Conservation (phyloP, 2,329 filamentous ascomycete genomes). For the Neoarthrinium moseri region DNA sequence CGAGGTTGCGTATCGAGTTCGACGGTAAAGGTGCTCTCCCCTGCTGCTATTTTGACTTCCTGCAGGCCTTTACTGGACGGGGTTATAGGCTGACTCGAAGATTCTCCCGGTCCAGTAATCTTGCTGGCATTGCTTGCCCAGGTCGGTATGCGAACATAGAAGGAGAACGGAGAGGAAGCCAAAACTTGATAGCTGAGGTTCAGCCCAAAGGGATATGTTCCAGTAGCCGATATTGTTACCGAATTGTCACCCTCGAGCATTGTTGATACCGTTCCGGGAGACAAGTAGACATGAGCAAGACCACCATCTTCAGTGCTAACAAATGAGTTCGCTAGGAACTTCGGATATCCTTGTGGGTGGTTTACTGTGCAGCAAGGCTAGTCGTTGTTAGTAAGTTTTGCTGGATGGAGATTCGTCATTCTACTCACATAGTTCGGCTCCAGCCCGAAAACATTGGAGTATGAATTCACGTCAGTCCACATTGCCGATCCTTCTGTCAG, state of each 20-base stretch:
- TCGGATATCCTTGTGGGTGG: constrained; percentile 54
- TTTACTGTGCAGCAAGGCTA: constrained; percentile 56
- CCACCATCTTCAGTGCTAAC: constrained; percentile 41
- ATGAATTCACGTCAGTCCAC: constrained; percentile 45
- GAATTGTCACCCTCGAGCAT: constrained; percentile 30
- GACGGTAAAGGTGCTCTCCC: constrained; percentile 19
- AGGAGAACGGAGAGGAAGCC: constrained; percentile 24
- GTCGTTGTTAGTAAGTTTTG: background rate
- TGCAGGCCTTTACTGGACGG: constrained; percentile 18
- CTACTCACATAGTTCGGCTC: constrained; percentile 43
- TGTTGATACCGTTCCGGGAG: constrained; percentile 40
- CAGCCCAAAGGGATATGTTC: constrained; percentile 42
- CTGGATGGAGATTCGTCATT: background rate
- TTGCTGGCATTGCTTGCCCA: constrained; percentile 26
- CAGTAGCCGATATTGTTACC: constrained; percentile 42
- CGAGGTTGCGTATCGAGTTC: constrained; percentile 24
- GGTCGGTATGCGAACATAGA: constrained; percentile 30
- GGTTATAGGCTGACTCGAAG: constrained; percentile 12
- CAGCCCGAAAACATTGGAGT: constrained; percentile 47
- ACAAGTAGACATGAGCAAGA: constrained; percentile 51
- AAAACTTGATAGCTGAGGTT: constrained; percentile 27
- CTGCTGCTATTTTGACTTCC: constrained; percentile 19
- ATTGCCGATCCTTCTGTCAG: constrained; percentile 29
- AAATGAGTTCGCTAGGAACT: constrained; percentile 51
- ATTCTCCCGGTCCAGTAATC: constrained; percentile 13